These are phyloP conservation scores for Bruguiera parviflora DNA, from an alignment of 345 rosid genomes.

Conservation along the genomic window DNA sequence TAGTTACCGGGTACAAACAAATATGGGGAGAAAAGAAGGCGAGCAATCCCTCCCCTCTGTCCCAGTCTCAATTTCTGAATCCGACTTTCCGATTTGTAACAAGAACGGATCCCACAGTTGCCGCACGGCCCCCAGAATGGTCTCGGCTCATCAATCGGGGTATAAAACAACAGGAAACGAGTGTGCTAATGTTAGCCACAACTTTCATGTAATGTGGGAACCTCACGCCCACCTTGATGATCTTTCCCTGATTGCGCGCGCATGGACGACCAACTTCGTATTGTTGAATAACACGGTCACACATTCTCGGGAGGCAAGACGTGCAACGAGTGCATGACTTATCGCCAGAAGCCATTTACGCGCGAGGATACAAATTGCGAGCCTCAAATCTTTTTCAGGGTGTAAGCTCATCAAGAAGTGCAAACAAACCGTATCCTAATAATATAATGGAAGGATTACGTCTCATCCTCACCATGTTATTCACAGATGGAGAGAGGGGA, in stretches of 20 bases:
- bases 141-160: slow-evolving; percentile 36
- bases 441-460: not conserved
- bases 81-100: slow-evolving; percentile 74
- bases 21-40: not conserved
- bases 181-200: slow-evolving; percentile 18
- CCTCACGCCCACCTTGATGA: slow-evolving; percentile 67
- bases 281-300: slow-evolving; percentile 32
- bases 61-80: slow-evolving; percentile 61
- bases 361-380: slow-evolving; percentile 32
- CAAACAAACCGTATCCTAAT: not conserved
- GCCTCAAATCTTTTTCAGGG: not conserved
- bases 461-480: not conserved
- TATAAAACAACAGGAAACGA: slow-evolving; percentile 3
- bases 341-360: slow-evolving; percentile 41
- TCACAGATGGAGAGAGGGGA: no score
- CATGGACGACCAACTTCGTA: slow-evolving; percentile 85
- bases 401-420: not conserved
- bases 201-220: slow-evolving; percentile 70
- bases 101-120: slow-evolving; percentile 78
- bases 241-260: slow-evolving; percentile 71
- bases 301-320: not conserved
- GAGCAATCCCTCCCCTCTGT: slow-evolving; percentile 65
- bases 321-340: slow-evolving; percentile 1
- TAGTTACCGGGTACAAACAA: no score
- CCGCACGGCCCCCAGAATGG: slow-evolving; percentile 65